Evolutionary conservation across 768 basidiomycete species (phyloP), one percentile per base, ranked within the genome.

Genomic region (Hirschioporus abietinus): DNA sequence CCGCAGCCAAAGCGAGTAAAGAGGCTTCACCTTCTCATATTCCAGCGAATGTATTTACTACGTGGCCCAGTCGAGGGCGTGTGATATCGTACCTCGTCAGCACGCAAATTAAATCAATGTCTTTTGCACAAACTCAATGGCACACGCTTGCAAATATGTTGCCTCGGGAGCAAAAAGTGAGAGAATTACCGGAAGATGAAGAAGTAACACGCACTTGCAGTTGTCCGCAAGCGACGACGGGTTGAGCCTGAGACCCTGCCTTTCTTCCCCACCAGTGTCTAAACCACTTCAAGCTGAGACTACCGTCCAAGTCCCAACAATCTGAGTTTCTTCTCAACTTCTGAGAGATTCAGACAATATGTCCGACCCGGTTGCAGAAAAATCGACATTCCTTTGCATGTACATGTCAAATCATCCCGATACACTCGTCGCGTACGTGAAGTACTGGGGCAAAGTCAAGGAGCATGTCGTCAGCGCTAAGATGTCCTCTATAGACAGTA

Each of bases 381-480:
- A 89, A 71, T 91, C 91, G 23, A 80, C 78, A 1, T 95, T 92
- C 74, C 81, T 94, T 58, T 84, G 85, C 74, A 90, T 87, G 85
- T 95, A 94, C 79, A 94, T 93, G 92, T 88, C 84, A 34, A 86
- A 80, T 68, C 93, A 93, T 71, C 90, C 90, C 0, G 92, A 93
- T 72, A 93, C 92, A 1, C 80, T 94, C 70, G 90, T 94, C 36
- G 90, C 90, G 2, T 95, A 93, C 70, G 90, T 89, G 58, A 90
- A 88, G 69, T 85, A 89, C 82, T 91, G 82, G 71, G 91, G 89
- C 9, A 86, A 88, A 69, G 82, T 92, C 12, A 71, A 78, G 24
- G 81, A 83, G 30, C 71, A 73, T 27, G 83, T 92, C 20, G 75
- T 76, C 1, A 82, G 83, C n/a, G 91, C 91, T 8, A 81, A 86